Evolutionary conservation across 2,329 filamentous ascomycete species (phyloP), one percentile per base, ranked within the genome.

Genomic region (Ceratocystis cubensis): DNA sequence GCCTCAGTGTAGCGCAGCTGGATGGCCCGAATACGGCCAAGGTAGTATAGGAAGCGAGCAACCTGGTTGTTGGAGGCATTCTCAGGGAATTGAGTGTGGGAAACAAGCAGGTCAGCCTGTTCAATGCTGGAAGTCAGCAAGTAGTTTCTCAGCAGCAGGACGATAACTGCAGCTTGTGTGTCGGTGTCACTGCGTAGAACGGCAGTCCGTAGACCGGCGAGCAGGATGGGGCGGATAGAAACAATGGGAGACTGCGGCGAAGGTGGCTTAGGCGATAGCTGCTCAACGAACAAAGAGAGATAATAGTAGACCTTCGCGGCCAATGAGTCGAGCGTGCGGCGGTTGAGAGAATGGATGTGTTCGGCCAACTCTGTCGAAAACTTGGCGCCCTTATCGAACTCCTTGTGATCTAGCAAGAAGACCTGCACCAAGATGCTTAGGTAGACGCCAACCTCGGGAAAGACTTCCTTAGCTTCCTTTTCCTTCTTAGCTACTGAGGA

Each of bases 241-340:
- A 96, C 89, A 70, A 96, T 85, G 2, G 91, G 88, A 5, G 92
- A 96, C 72, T 90, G 87, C 66, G 91, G 88, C 64, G 92, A 96
- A 28, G 93, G 92, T 57, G 94, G 89, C 69, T 93, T 84, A 25
- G 93, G 92, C 69, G 86, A 84, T 69, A 95, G 84, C 76, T 95
- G 87, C 81, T 99, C 94, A 78, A 88, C 91, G 80, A 97, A 97
- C 72, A 97, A 82, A 28, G 91, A 91, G 78, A 91, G 96, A 81
- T 99, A 99, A 78, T 96, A 97, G 82, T 96, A 99, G 70, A 93
- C 91, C 77, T 95, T 95, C 70, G 93, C 91, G 68, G 92, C 89
- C 68, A 99, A 84, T 63, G 92, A 91, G 76, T 99, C 94, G 69
- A 99, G 80, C 28, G 94, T 97, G 72, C 94, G 87, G 69, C 94